Base-by-base conservation (phyloP, 2,329 filamentous ascomycete genomes). In the Exophiala dermatitidis region DNA sequence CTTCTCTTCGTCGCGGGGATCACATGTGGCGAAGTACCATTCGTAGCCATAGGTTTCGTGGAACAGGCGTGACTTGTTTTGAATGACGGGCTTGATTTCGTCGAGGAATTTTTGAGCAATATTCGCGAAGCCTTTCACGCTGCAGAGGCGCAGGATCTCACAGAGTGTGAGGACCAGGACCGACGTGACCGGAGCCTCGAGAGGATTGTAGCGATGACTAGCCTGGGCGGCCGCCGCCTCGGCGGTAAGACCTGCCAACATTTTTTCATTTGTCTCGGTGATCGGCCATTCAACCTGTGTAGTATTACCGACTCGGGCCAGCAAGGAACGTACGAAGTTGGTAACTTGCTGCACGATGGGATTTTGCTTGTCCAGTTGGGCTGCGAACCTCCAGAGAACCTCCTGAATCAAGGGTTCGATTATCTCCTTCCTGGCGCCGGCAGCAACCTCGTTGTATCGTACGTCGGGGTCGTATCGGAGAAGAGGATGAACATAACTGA, bases 171-270 rank as follows among this genome's bases (percentile, higher is more conserved):
- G 50, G 12, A 54, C 50, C 3, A 54, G 42, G 5, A 58, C 28
- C 10, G 59, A 53, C 40, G 46, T 57, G 31, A 45, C 46, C 48
- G 55, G 50, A 7, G 57, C 34, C 32, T 58, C 50, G 29, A 61
- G 37, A 7, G 59, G 59, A 19, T 56, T 59, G 50, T 49, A 58
- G 12, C 40, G 30, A 10, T 19, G 41, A 9, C 38, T 38, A 4
- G 26, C 44, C 31, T 30, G 8, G 10, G 47, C 26, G 26, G n/a
- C 34, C n/a, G 42, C 33, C n/a, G 42, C 30, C 9, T 45, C 46
- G 32, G 28, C 7, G 6, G 8, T 7, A 6, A 45, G 42, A 12
- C 9, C 29, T 9, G 9, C 41, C 37, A 19, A 5, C 26, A 47
- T 26, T 48, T 44, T 8, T 33, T 38, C 29, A 37, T 19, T 10